Percentiles rank a stretch among this genome's conserved stretches.
These are phyloP conservation scores for Verticillium alfalfae DNA, from an alignment of 2,329 filamentous ascomycete genomes.

Conservation along the genomic window DNA sequence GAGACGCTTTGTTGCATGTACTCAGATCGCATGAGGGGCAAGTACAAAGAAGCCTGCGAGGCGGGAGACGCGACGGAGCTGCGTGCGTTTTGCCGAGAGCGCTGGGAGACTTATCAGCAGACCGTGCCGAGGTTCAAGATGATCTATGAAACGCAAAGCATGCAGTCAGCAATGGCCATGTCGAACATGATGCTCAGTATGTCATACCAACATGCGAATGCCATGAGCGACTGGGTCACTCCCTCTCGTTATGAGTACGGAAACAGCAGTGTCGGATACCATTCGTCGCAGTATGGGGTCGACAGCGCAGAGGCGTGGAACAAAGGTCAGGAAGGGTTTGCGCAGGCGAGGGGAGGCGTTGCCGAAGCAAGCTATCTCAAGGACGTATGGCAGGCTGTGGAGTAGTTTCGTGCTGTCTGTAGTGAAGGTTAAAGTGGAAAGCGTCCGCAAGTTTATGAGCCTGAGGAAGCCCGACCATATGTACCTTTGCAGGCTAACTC, in stretches of 20 bases:
- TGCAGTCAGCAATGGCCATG: slow-evolving; percentile 12
- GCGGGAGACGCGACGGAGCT: neutral
- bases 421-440: too few relatives aligned
- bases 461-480: too few relatives aligned
- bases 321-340: neutral
- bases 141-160: slow-evolving; percentile 6
- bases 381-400: neutral
- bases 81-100: slow-evolving; percentile 1
- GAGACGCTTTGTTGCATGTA: slow-evolving; percentile 11
- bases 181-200: slow-evolving; percentile 9
- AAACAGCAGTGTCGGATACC: slow-evolving; percentile 25
- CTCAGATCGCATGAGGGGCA: slow-evolving; percentile 9
- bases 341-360: neutral
- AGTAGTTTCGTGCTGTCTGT: neutral
- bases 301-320: slow-evolving; percentile 10
- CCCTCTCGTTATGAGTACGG: slow-evolving; percentile 21
- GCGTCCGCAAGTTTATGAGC: too few relatives aligned
- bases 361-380: neutral
- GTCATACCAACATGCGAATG: slow-evolving; percentile 19
- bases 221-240: slow-evolving; percentile 17
- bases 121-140: slow-evolving; percentile 6
- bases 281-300: slow-evolving; percentile 25
- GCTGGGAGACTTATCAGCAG: slow-evolving; percentile 5
- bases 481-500: too few relatives aligned
- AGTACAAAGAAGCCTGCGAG: slow-evolving; percentile 7